These are phyloP conservation scores for Colletotrichum lindemuthianum DNA, from an alignment of 2,329 filamentous ascomycete genomes.

Conservation along the genomic window DNA sequence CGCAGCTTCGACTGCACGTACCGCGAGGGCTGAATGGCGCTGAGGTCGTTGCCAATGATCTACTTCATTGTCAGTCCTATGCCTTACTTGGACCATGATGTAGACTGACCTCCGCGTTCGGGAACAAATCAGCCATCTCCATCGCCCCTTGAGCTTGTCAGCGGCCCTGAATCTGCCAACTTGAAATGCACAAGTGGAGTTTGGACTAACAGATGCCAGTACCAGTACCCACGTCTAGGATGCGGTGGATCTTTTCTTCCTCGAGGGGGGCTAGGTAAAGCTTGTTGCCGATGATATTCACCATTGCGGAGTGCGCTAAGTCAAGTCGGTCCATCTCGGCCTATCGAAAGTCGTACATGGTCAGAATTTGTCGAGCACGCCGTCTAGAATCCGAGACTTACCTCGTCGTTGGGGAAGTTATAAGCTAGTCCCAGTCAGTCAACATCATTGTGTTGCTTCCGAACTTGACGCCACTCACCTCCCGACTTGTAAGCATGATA, in stretches of 20 bases:
- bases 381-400: neutral
- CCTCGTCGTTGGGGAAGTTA: constrained; percentile 50
- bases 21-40: constrained; percentile 33
- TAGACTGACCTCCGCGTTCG: constrained; percentile 40
- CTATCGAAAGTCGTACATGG: neutral
- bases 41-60: constrained; percentile 45
- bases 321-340: constrained; percentile 24
- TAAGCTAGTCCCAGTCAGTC: constrained; percentile 32
- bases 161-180: no score
- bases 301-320: neutral
- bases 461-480: neutral
- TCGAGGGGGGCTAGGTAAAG: constrained; percentile 39
- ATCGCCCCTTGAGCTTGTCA: constrained; percentile 45
- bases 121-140: constrained; percentile 48
- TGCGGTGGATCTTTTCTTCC: constrained; percentile 42
- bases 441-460: no score
- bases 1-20: neutral
- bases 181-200: no score
- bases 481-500: constrained; percentile 32
- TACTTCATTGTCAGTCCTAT: constrained; percentile 39
- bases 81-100: no score
- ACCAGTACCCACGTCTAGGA: constrained; percentile 57
- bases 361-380: no score
- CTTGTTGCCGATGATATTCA: constrained; percentile 9
- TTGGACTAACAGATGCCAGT: constrained; percentile 49